A percentile compares a stretch with the other conserved stretches of the same genome.
These are phyloP conservation scores for Buxus sempervirens DNA, from an alignment of 164 flowering plant species.

Conservation along the genomic window DNA sequence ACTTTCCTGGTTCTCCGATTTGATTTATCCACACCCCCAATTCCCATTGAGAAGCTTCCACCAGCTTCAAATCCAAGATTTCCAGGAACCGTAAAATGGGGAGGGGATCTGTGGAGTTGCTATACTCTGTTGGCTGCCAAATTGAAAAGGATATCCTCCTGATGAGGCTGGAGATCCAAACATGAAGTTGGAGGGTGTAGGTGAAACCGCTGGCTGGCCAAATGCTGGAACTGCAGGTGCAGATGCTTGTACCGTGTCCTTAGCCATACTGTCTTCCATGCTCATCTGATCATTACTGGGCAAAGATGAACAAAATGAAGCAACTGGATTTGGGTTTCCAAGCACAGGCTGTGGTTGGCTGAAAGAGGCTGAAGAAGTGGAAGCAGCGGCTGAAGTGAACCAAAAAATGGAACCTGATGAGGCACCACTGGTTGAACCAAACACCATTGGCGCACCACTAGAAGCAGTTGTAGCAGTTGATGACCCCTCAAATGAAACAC, in stretches of 20 bases:
- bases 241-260: slow-evolving; percentile 64
- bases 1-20: slow-evolving; percentile 21
- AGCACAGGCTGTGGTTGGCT: neutral
- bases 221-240: slow-evolving; percentile 38
- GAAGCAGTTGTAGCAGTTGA: slow-evolving; percentile 29
- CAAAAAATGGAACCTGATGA: neutral
- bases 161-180: slow-evolving; percentile 44
- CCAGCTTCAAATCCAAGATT: slow-evolving; percentile 35
- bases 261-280: slow-evolving; percentile 92
- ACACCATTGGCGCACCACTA: slow-evolving; percentile 4
- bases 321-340: neutral
- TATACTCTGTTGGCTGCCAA: slow-evolving; percentile 49
- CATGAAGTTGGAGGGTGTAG: slow-evolving; percentile 34
- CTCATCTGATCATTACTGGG: slow-evolving; percentile 67
- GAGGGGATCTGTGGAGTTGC: slow-evolving; percentile 39
- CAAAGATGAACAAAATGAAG: slow-evolving; percentile 36
- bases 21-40: slow-evolving; percentile 28
- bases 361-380: neutral
- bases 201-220: slow-evolving; percentile 40
- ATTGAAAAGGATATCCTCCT: slow-evolving; percentile 46
- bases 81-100: slow-evolving; percentile 54
- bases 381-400: neutral
- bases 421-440: neutral
- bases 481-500: slow-evolving; percentile 49
- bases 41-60: slow-evolving; percentile 38